Conservation (phyloP, 306 rosid genomes). For the Quercus suber region DNA sequence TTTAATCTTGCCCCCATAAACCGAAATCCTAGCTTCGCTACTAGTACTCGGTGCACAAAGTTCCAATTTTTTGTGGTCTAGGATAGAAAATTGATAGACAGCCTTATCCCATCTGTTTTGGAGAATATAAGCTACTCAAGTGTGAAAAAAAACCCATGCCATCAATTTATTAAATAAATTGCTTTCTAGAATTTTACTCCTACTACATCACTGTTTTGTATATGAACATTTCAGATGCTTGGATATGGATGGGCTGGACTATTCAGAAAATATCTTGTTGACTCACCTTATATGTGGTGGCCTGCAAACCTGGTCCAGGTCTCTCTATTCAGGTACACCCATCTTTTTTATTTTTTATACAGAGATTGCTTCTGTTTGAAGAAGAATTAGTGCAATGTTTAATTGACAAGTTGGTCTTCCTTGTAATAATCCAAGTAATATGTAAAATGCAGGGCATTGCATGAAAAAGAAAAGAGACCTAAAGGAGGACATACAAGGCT, state of each 20-base stretch:
- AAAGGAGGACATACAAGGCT: constrained; percentile 68
- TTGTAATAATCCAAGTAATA: not conserved
- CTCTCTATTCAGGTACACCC: constrained; percentile 68
- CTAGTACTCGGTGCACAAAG: too few relatives aligned
- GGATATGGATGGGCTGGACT: constrained; percentile 98
- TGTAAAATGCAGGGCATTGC: constrained; percentile 63
- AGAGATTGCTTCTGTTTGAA: not conserved
- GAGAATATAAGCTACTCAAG: too few relatives aligned
- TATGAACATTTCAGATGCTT: constrained; percentile 56
- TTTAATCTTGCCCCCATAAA: too few relatives aligned
- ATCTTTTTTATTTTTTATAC: not conserved
- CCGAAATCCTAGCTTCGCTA: too few relatives aligned
- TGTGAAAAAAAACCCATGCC: too few relatives aligned
- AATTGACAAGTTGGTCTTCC: not conserved
- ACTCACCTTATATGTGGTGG: constrained; percentile 99
- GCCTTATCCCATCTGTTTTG: too few relatives aligned
- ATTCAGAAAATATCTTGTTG: constrained; percentile 75
- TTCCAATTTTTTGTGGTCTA: too few relatives aligned
- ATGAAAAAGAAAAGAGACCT: constrained; percentile 76
- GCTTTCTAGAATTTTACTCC: too few relatives aligned
- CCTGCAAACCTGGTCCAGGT: constrained; percentile 82
- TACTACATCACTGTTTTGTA: not conserved
- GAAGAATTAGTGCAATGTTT: too few relatives aligned
- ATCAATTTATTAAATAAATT: too few relatives aligned
- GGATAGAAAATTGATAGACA: too few relatives aligned